phyloP scores from a whole-genome alignment of 805 yeast species.

The Pichia californica region DNA sequence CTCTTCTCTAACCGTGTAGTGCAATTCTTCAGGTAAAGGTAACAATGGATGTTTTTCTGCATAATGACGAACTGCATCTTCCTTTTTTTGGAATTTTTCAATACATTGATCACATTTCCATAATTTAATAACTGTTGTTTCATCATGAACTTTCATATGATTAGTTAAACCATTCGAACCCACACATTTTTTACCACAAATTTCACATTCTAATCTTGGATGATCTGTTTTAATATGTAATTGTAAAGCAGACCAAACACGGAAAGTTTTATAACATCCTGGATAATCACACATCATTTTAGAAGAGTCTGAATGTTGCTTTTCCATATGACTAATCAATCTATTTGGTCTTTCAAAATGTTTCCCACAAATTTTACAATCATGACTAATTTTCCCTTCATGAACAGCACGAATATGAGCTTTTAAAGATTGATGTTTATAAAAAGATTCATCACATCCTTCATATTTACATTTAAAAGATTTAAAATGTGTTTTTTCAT shows the following conservation, averaged over 20 bases:
- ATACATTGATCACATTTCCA: slow-evolving; percentile 64
- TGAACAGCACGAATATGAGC: slow-evolving; percentile 67
- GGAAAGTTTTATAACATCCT: slow-evolving; percentile 54
- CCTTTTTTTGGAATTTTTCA: slow-evolving; percentile 46
- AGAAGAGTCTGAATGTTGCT: slow-evolving; percentile 49
- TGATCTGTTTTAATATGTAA: slow-evolving; percentile 67
- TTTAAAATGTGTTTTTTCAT: slow-evolving; percentile 71
- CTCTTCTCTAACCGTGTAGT: slow-evolving; percentile 7
- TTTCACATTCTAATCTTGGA: slow-evolving; percentile 55
- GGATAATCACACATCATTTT: slow-evolving; percentile 54
- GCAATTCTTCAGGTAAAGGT: slow-evolving; percentile 14
- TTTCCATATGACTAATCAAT: slow-evolving; percentile 58
- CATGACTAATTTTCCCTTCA: slow-evolving; percentile 35
- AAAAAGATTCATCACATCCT: slow-evolving; percentile 61
- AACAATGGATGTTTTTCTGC: slow-evolving; percentile 32
- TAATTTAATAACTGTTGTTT: slow-evolving; percentile 39
- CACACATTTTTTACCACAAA: slow-evolving; percentile 67
- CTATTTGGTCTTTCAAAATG: slow-evolving; percentile 58
- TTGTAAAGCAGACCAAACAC: slow-evolving; percentile 69
- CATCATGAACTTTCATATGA: slow-evolving; percentile 72
- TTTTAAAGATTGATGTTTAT: slow-evolving; percentile 67
- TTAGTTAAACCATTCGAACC: slow-evolving; percentile 63
- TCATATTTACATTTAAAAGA: slow-evolving; percentile 56
- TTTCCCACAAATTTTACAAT: slow-evolving; percentile 59
- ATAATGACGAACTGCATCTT: slow-evolving; percentile 53